A percentile compares a stretch with the other conserved stretches of the same genome.
Conservation (phyloP, 2,329 filamentous ascomycete species). For the Xylariaceae sp. region DNA sequence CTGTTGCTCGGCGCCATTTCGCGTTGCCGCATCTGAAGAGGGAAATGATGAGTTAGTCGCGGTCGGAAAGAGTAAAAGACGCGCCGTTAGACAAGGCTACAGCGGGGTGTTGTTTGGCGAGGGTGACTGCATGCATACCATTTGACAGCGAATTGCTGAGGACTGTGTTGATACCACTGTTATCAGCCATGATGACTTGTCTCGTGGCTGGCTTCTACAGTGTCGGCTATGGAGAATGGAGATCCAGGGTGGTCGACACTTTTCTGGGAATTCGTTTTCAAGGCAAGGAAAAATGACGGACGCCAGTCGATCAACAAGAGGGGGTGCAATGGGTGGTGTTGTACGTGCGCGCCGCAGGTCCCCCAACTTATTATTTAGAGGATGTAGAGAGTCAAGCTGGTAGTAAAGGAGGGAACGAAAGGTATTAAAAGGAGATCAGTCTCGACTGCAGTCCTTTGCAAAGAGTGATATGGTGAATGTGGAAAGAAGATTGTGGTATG, state of each 20-base stretch:
- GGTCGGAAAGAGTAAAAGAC: not conserved
- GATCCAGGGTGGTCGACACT: conserved; percentile 16
- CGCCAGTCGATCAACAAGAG: conserved; percentile 13
- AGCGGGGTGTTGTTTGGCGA: no score
- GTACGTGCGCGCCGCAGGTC: no score
- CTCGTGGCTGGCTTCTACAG: no score
- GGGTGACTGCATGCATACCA: conserved; percentile 66
- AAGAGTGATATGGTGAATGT: conserved; percentile 21
- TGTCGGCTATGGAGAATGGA: conserved; percentile 6
- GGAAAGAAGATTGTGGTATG: conserved; percentile 25
- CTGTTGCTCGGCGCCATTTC: conserved; percentile 90
- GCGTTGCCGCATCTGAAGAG: conserved; percentile 74
- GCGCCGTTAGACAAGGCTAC: conserved; percentile 5
- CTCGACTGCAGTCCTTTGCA: no score
- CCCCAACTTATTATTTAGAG: no score
- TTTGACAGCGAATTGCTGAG: conserved; percentile 94
- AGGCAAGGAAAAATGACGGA: conserved; percentile 11
- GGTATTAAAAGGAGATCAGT: no score
- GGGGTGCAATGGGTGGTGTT: conserved; percentile 8
- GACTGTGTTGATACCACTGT: conserved; percentile 89
- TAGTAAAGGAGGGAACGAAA: no score
- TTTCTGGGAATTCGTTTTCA: conserved; percentile 7
- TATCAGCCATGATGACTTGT: conserved; percentile 60
- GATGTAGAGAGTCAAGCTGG: no score
- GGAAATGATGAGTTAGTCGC: conserved; percentile 32